Evolutionary conservation across 352 stramenopile genomes (phyloP), one percentile per base, ranked within the genome.

Genomic region (Phytophthora boehmeriae): DNA sequence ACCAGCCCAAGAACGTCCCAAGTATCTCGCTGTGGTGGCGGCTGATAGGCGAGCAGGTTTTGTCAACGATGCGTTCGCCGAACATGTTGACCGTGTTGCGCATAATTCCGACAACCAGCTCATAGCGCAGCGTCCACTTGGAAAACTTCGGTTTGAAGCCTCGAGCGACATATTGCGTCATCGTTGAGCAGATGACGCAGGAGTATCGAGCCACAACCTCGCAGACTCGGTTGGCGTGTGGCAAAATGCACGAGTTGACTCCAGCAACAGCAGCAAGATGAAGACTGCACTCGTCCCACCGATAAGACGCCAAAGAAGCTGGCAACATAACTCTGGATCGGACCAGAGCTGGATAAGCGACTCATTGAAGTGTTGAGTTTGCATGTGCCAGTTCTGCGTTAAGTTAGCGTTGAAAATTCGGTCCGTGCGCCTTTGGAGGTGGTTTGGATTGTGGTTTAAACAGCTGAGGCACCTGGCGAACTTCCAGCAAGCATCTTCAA

Each of bases 71-170:
- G 9, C 73, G 60, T 9, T 67, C 41, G 5, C 73, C 69, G 11
- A 61, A 76, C 39, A 59, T 54, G 14, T 76, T 57, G 0, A 65
- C 54, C 5, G 44, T 43, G 19, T 48, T 48, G 10, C 65, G 55
- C 56, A 76, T 66, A 8, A 51, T 48, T 0, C 60, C 59, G 20
- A 57, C 51, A 14, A 70, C 10, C 19, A 81, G 45, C 42, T 78
- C 69, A 22, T 77, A 69, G 8, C 45, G 38, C 20, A 81, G 59
- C 16, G 73, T 78, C 69, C 73, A 81, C 17, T 66, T 56, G 0
- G 73, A 62, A 25, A 72, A 76, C 16, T 73, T 59, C 8, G 63
- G 66, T 11, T 53, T 58, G 22, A 63, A 62, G 1, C 69, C 66
- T 17, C 65, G 53, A 32, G 32, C 32, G 8, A 43, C 23, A 19